Base-by-base conservation (phyloP, 192 early-diverging fungal genomes). In the Lobosporangium transversale region DNA sequence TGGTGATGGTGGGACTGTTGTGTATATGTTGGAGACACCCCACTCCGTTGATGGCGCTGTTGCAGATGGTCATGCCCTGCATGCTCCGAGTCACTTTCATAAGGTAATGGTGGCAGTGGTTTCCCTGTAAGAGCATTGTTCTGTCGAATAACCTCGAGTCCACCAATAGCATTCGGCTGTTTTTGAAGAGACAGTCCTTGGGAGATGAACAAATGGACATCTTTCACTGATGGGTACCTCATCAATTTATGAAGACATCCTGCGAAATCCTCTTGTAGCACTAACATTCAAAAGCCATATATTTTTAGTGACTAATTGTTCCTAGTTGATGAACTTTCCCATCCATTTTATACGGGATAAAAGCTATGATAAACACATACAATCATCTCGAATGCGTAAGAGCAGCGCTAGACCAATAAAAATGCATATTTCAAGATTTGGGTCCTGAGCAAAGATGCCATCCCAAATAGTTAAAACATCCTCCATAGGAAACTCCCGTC, bases 391-490 rank as follows among this genome's bases (percentile, higher is more conserved):
- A 50, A 94, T 86, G 23, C 81, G 78, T 20, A 94, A 43, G 23
- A 98, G 70, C 62, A 98, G 66, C 5, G 91, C 90, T 4, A 95
- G 63, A 33, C 89, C 89, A 5, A 97, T 68, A 87, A 92, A 97
- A 44, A 97, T 94, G 11, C 89, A 92, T 33, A 97, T 85, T 21
- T 85, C 84, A 29, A 97, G 76, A 26, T 87, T 88, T 2, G 86
- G 74, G 69, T 92, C 91, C 52, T 96, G 89, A 15, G 93, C 92
- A 79, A 97, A 91, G 26, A 98, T 82, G n/a, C 88, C 90, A 58
- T 96, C 95, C 97, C 97, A 98, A 23, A 98, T 79, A n/a, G 52
- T 51, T 17, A 95, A 53, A 18, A 94, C 78, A 24, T 93, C 79
- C 6, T 86, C 67, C 23, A 96, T 83, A 4, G 86, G 56, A 45